Conservation (phyloP, 179 eudicot species). For the Spinacia oleracea region DNA sequence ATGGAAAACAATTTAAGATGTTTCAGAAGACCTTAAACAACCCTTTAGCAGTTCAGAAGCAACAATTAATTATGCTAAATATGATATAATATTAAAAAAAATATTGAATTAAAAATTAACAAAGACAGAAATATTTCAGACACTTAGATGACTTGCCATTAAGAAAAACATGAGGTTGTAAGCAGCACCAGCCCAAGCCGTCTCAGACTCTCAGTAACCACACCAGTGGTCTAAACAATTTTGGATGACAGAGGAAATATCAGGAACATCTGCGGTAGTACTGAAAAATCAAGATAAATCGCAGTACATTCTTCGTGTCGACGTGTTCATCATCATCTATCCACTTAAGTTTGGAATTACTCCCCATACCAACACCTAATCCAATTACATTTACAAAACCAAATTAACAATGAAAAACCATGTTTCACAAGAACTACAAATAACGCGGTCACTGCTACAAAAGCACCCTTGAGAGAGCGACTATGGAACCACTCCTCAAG, state of each 20-base stretch:
- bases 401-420: background rate
- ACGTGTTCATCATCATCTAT: constrained; percentile 44
- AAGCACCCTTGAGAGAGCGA: too few species aligned
- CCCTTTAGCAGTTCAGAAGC: too few species aligned
- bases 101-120: too few species aligned
- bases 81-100: background rate
- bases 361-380: constrained; percentile 48
- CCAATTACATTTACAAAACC: background rate
- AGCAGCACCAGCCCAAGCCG: constrained; percentile 58
- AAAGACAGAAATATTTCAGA: background rate
- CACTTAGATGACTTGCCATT: constrained; percentile 47
- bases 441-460: too few species aligned
- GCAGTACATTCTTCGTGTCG: constrained; percentile 41
- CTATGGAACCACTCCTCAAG: too few species aligned
- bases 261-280: constrained; percentile 37
- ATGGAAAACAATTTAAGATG: too few species aligned
- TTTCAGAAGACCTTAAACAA: too few species aligned
- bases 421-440: background rate
- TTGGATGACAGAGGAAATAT: constrained; percentile 45
- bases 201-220: constrained; percentile 47
- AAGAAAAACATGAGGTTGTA: constrained; percentile 48
- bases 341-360: constrained; percentile 44
- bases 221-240: constrained; percentile 46
- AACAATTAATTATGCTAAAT: constrained; percentile 6
- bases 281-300: constrained; percentile 42